Evolutionary conservation across 768 basidiomycete species (phyloP).

Genomic region (Leccinum obscurum): DNA sequence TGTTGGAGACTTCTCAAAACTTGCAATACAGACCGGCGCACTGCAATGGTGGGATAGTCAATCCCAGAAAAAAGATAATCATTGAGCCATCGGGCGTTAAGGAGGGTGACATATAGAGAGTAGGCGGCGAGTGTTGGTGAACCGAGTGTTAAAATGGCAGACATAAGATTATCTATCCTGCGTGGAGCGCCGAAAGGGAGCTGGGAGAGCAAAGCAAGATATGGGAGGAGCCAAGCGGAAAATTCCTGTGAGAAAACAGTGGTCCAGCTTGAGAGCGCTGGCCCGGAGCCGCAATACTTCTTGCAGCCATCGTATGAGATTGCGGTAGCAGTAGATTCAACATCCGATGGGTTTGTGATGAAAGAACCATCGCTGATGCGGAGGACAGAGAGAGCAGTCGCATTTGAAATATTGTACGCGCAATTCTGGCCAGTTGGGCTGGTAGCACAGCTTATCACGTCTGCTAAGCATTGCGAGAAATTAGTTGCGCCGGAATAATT

Average conservation of each 20-base stretch:
- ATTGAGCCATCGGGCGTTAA: slow-evolving; percentile 45
- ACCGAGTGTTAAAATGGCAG: slow-evolving; percentile 45
- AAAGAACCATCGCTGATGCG: slow-evolving; percentile 6
- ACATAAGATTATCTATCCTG: slow-evolving; percentile 42
- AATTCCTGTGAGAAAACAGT: slow-evolving; percentile 35
- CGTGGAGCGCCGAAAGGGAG: slow-evolving; percentile 46
- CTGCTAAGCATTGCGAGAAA: slow-evolving; percentile 16
- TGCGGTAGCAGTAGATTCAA: slow-evolving; percentile 5
- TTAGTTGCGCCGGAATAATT: slow-evolving; percentile 1
- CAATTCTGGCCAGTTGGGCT: slow-evolving; percentile 1
- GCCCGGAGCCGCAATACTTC: slow-evolving; percentile 10
- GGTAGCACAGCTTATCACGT: slow-evolving; percentile 3
- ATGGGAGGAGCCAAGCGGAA: slow-evolving; percentile 48
- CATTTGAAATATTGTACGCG: background rate
- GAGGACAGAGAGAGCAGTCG: slow-evolving; percentile 18
- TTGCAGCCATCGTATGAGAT: slow-evolving; percentile 11
- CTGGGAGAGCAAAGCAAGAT: slow-evolving; percentile 48
- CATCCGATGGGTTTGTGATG: background rate
- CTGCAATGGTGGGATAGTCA: slow-evolving; percentile 21
- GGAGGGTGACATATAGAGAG: slow-evolving; percentile 42
- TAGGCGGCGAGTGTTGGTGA: slow-evolving; percentile 47
- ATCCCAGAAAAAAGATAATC: slow-evolving; percentile 32
- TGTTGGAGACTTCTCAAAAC: slow-evolving; percentile 45
- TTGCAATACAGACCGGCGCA: slow-evolving; percentile 27
- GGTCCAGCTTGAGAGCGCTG: slow-evolving; percentile 18